These are phyloP conservation scores for Lentinula boryana DNA, from an alignment of 768 basidiomycete species.

Conservation along the genomic window DNA sequence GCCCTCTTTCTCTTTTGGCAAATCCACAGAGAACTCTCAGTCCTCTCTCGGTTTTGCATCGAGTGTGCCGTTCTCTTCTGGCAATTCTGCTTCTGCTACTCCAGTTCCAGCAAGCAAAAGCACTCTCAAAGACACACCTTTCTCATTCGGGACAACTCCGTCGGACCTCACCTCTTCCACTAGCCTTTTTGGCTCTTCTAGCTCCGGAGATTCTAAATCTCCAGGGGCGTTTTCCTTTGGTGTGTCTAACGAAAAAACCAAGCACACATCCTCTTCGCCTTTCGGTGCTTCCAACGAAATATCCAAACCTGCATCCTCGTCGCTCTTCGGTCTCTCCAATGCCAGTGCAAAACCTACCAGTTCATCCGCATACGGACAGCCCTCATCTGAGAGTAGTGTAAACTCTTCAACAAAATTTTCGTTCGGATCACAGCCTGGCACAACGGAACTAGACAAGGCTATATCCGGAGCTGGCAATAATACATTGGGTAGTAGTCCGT, in stretches of 20 bases:
- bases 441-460: not conserved
- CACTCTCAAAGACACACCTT: not conserved
- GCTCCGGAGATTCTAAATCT: not conserved
- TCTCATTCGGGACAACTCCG: not conserved
- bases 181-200: not conserved
- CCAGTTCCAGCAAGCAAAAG: not conserved
- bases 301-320: not conserved
- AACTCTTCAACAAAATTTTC: not conserved
- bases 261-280: not conserved
- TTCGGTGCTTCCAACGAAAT: not conserved
- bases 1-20: constrained; percentile 22
- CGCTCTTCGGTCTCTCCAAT: not conserved
- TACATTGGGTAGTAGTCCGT: not conserved
- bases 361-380: not conserved
- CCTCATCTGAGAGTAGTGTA: not conserved
- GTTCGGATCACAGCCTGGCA: not conserved
- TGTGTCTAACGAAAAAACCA: not conserved
- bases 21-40: constrained; percentile 13
- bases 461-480: not conserved
- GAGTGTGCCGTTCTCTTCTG: not conserved
- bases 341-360: not conserved
- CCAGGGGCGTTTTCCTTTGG: not conserved
- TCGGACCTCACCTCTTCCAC: not conserved
- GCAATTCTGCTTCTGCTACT: not conserved
- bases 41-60: not conserved